Percentiles rank a stretch among this genome's conserved stretches.
phyloP scores from a whole-genome alignment of 2,329 filamentous ascomycete genomes.

The Penicillium sclerotigenum region DNA sequence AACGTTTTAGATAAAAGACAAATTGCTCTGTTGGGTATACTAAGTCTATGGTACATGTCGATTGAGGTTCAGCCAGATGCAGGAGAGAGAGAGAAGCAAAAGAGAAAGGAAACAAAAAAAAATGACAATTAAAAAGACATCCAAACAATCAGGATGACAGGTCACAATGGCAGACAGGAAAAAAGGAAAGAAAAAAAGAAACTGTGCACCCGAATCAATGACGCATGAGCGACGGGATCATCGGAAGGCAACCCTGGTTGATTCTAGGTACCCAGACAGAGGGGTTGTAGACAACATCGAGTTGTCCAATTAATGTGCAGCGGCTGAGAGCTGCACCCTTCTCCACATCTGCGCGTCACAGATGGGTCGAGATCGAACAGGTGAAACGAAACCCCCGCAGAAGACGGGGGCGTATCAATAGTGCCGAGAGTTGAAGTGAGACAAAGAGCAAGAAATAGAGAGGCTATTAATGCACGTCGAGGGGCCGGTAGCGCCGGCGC shows the following conservation, averaged over 20 bases:
- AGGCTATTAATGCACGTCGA: constrained; percentile 18
- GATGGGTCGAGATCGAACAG: neutral
- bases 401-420: neutral
- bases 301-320: constrained; percentile 14
- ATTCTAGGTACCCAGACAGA: constrained; percentile 4
- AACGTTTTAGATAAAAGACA: constrained; percentile 11
- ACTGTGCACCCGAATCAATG: constrained; percentile 5
- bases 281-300: neutral
- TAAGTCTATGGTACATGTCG: constrained; percentile 40
- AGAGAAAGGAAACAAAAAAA: constrained; percentile 4
- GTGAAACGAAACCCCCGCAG: constrained; percentile 10
- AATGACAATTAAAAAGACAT: constrained; percentile 13
- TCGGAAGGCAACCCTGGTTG: constrained; percentile 5
- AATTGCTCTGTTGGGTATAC: constrained; percentile 37
- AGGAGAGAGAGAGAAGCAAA: constrained; percentile 14
- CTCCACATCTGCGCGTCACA: constrained; percentile 22
- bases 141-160: constrained; percentile 13
- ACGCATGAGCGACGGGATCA: constrained; percentile 8
- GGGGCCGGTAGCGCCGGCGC: constrained; percentile 19
- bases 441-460: constrained; percentile 11
- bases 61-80: constrained; percentile 27
- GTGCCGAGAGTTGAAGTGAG: constrained; percentile 6
- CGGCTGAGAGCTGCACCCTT: constrained; percentile 2
- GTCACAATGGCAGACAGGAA: constrained; percentile 17
- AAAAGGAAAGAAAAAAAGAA: constrained; percentile 4